Base-by-base conservation (phyloP, 2,329 filamentous ascomycete genomes). In the Botryosphaeria dothidea region DNA sequence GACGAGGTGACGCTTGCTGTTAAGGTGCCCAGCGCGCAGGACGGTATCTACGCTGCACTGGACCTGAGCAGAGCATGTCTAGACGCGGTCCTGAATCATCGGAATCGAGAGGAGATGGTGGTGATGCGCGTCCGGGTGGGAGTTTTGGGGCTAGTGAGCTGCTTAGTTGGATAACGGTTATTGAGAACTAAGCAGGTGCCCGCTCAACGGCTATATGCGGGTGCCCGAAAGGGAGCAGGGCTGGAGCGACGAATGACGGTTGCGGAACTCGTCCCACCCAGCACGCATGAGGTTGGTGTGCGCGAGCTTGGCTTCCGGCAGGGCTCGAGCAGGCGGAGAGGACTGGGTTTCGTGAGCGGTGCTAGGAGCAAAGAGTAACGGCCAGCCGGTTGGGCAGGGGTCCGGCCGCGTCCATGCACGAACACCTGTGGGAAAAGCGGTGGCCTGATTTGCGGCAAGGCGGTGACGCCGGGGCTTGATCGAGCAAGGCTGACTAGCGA, bases 371-470 rank as follows among this genome's bases (percentile, higher is more conserved):
- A 36, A 54, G 51, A n/a, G 54, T 25, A 31, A 58, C 19, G 7
- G 54, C 15, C 23, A 34, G 56, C n/a, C 23, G 9, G 17, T 29
- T 57, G 41, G 41, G 13, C 56, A 60, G 56, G 56, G 56, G 56
- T 46, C 3, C 46, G 48, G 17, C 15, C 48, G 25, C n/a, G n/a
- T n/a, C n/a, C n/a, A 52, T 52, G 48, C 29, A 38, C 52, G 52
- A 41, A 43, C 52, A 15, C 34, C 29, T 15, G 8, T 19, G 23
- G 17, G 54, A 58, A 41, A 60, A 41, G 56, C 56, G 56, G 56
- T 60, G 56, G 56, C 56, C 56, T 60, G 41, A 60, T 48, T 46
- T 60, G 56, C 56, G 11, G 56, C 56, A 34, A 60, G 41, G 56
- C 56, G 41, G 56, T 60, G 38, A 60, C 56, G 21, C 21, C 36